phyloP scores from a whole-genome alignment of 148 eudicot species.

The Silene uniflora region DNA sequence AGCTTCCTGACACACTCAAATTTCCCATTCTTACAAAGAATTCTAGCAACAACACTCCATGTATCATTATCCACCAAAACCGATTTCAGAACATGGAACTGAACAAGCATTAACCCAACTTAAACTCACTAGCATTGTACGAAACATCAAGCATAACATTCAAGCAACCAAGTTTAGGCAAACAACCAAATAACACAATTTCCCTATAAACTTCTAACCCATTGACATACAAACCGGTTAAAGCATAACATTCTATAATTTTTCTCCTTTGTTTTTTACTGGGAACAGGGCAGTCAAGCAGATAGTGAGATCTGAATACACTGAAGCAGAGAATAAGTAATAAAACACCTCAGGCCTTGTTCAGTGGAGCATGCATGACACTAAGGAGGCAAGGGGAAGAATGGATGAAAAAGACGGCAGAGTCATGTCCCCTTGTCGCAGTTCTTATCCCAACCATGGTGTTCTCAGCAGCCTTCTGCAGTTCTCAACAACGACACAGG shows the following conservation, averaged over 20 bases:
- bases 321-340: conserved; percentile 8
- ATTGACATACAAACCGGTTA: conserved; percentile 42
- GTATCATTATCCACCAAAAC: conserved; percentile 41
- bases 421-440: conserved; percentile 23
- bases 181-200: conserved; percentile 29
- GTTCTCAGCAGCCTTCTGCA: conserved; percentile 26
- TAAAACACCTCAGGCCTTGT: conserved; percentile 16
- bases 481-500: conserved; percentile 17
- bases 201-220: conserved; percentile 49
- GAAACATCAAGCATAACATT: conserved; percentile 55
- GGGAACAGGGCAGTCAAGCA: conserved; percentile 19
- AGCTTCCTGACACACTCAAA: conserved; percentile 49
- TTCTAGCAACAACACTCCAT: conserved; percentile 54
- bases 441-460: conserved; percentile 22
- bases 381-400: conserved; percentile 24
- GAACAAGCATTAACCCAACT: conserved; percentile 51
- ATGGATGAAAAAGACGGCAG: conserved; percentile 29
- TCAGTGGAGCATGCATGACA: conserved; percentile 16
- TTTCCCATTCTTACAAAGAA: conserved; percentile 53
- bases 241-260: conserved; percentile 54
- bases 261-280: background rate
- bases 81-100: conserved; percentile 61
- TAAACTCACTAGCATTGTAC: conserved; percentile 37
- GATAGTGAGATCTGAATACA: conserved; percentile 18
- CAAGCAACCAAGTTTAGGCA: conserved; percentile 43